phyloP scores from a whole-genome alignment of 331 rosid genomes.

The Rosa hybrid region DNA sequence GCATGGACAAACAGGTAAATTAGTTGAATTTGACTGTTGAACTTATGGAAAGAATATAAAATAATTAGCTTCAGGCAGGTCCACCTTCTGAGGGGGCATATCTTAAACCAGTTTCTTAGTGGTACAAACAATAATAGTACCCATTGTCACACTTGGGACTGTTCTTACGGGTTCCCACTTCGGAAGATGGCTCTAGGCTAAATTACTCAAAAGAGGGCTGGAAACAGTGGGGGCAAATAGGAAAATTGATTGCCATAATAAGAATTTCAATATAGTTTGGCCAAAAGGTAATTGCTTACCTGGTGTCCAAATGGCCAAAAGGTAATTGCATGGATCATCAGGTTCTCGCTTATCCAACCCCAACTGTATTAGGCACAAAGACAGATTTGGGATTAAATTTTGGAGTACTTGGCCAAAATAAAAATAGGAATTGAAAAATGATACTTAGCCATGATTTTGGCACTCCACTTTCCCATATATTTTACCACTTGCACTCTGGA shows the following conservation, averaged over 20 bases:
- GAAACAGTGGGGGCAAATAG: not conserved
- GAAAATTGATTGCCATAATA: conserved; percentile 11
- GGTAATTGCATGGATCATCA: conserved; percentile 94
- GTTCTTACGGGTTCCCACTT: not conserved
- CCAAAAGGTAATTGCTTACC: conserved; percentile 86
- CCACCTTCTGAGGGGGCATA: not conserved
- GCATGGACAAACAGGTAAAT: conserved; percentile 30
- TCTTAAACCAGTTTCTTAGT: conserved; percentile 6
- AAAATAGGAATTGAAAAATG: not conserved
- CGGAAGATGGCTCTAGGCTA: conserved; percentile 2
- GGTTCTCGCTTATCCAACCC: conserved; percentile 82
- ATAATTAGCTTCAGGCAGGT: not conserved
- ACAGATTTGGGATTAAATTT: conserved; percentile 14
- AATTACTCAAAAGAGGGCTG: not conserved
- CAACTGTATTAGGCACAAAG: conserved; percentile 38
- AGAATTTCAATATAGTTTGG: conserved; percentile 32
- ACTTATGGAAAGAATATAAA: conserved; percentile 13
- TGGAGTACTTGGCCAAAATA: conserved; percentile 3
- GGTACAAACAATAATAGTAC: not conserved
- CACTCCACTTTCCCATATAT: not conserved
- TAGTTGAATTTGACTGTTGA: conserved; percentile 29
- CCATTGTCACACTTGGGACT: not conserved
- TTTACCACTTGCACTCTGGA: too few species aligned
- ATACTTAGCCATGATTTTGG: conserved; percentile 2
- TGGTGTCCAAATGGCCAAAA: conserved; percentile 99